Evolutionary conservation across 495 filamentous ascomycete species (phyloP).

Genomic region (Penicillium tannophilum): DNA sequence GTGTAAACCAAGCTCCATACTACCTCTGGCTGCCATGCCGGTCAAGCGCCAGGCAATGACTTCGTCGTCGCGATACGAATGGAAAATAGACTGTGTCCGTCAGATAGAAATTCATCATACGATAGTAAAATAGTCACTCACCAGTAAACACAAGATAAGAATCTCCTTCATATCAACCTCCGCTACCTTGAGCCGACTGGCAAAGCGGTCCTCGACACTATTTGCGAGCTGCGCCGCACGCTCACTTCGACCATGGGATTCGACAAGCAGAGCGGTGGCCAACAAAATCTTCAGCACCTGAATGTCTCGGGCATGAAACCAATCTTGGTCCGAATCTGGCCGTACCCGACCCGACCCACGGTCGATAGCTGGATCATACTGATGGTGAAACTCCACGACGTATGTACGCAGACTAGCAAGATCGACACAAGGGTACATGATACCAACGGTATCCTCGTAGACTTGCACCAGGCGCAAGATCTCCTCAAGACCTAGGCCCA

Average conservation of each 20-base stretch:
- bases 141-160: conserved; percentile 67
- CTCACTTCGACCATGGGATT: conserved; percentile 74
- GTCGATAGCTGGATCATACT: conserved; percentile 31
- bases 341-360: conserved; percentile 58
- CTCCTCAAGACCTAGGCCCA: conserved; percentile 53
- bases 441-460: conserved; percentile 76
- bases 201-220: conserved; percentile 65
- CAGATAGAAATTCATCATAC: neutral
- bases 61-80: conserved; percentile 80
- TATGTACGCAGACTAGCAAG: conserved; percentile 61
- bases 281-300: conserved; percentile 76
- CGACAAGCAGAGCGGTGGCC: conserved; percentile 68
- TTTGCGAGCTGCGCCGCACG: conserved; percentile 70
- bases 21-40: conserved; percentile 69
- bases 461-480: conserved; percentile 67
- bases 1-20: conserved; percentile 78
- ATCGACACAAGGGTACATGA: conserved; percentile 82
- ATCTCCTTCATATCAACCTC: conserved; percentile 68
- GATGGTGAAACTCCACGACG: conserved; percentile 53
- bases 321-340: conserved; percentile 46
- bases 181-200: conserved; percentile 64
- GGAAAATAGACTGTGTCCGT: conserved; percentile 67
- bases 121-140: conserved; percentile 34
- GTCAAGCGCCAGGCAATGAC: conserved; percentile 75
- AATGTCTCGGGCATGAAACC: conserved; percentile 67